These are phyloP conservation scores for Fusarium xylarioides DNA, from an alignment of 2,329 filamentous ascomycete genomes.

Conservation along the genomic window DNA sequence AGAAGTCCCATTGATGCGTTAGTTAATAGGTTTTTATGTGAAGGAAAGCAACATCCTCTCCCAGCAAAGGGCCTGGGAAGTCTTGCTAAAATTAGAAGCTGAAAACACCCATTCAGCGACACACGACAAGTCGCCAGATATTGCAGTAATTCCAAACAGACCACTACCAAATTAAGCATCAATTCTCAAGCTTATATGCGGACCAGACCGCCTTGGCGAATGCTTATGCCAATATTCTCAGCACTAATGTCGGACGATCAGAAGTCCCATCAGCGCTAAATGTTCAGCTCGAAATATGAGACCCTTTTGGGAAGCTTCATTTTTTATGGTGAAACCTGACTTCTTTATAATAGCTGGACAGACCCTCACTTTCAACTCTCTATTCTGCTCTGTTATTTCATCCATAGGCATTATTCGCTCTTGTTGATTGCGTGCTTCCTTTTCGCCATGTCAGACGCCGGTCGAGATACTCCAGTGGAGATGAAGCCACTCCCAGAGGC, in stretches of 20 bases:
- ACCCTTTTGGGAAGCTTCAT: background rate
- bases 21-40: no score
- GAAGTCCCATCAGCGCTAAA: background rate
- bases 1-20: fast-evolving
- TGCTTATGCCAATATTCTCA: background rate
- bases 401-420: fast-evolving
- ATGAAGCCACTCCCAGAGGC: background rate
- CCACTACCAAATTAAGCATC: background rate
- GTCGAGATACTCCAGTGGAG: background rate
- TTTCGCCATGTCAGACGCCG: background rate
- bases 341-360: background rate
- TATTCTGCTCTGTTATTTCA: fast-evolving
- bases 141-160: background rate
- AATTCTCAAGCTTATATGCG: background rate
- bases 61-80: background rate
- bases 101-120: background rate
- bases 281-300: background rate
- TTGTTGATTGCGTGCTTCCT: fast-evolving
- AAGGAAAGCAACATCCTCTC: background rate
- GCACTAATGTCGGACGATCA: background rate
- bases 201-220: background rate
- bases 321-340: no score
- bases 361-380: fast-evolving
- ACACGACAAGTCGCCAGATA: background rate
- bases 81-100: background rate